These are phyloP conservation scores for Coemansia pectinata DNA, from an alignment of 192 early-diverging fungal species.

Conservation along the genomic window DNA sequence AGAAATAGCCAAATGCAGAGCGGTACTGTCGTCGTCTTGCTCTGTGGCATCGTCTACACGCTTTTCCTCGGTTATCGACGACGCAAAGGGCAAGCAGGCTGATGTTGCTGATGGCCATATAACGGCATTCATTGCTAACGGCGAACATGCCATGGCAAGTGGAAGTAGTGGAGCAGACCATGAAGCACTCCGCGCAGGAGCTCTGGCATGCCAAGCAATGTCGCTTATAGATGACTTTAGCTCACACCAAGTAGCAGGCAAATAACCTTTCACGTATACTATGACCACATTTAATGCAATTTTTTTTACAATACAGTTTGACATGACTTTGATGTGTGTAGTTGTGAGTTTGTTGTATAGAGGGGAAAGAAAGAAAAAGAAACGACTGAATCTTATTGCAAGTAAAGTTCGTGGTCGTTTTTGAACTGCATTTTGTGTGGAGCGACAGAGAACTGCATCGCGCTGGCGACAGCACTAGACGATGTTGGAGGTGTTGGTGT, in stretches of 20 bases:
- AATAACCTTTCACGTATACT: not conserved
- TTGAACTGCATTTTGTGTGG: slow-evolving; percentile 53
- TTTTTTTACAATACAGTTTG: not conserved
- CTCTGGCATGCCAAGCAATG: not conserved
- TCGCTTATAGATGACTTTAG: not conserved
- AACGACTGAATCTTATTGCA: slow-evolving; percentile 15
- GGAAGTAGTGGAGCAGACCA: not conserved
- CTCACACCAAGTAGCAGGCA: not conserved
- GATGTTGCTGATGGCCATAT: not conserved
- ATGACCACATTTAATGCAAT: not conserved
- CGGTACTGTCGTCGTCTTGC: not conserved
- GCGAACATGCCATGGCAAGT: not conserved
- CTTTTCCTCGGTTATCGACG: not conserved
- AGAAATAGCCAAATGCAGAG: slow-evolving; percentile 7
- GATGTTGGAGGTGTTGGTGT: slow-evolving; percentile 42
- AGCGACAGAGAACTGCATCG: slow-evolving; percentile 39
- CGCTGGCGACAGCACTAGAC: slow-evolving; percentile 16
- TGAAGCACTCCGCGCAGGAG: not conserved
- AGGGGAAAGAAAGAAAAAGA: not conserved
- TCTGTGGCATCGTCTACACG: slow-evolving; percentile 8
- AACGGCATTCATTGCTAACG: not conserved
- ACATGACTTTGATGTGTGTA: not conserved
- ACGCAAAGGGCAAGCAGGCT: not conserved
- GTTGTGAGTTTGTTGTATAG: not conserved
- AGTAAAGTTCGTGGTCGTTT: slow-evolving; percentile 40